phyloP scores from a whole-genome alignment of 257 asterid genomes.

The Solanum arcanum region DNA sequence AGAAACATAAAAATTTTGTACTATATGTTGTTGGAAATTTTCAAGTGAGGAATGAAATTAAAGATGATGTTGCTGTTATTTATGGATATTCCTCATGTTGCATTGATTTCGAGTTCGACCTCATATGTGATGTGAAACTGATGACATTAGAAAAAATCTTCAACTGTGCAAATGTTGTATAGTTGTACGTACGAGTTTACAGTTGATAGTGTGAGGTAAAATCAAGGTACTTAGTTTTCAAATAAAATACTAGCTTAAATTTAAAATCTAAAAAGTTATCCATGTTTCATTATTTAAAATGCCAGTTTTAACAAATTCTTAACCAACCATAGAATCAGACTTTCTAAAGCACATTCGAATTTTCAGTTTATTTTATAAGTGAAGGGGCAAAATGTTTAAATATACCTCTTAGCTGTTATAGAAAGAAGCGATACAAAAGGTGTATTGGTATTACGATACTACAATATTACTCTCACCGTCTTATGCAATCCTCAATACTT shows the following conservation, averaged over 20 bases:
- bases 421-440: not conserved
- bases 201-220: not conserved
- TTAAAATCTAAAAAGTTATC: not conserved
- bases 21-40: conserved; percentile 17
- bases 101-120: not conserved
- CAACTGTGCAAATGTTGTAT: not conserved
- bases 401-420: not conserved
- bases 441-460: not conserved
- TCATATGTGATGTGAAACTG: not conserved
- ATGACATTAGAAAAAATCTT: not conserved
- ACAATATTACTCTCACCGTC: too few relatives aligned
- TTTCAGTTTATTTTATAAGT: not conserved
- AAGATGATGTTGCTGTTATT: not conserved
- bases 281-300: not conserved
- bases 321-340: not conserved
- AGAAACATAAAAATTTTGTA: conserved; percentile 17
- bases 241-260: not conserved
- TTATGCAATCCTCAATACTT: too few relatives aligned
- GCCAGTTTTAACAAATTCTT: not conserved
- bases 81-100: not conserved
- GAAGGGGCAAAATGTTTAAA: not conserved
- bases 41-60: not conserved
- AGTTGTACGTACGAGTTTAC: not conserved
- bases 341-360: too few relatives aligned
- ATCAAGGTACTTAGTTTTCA: not conserved